Evolutionary conservation across 2,329 filamentous ascomycete species (phyloP).

Genomic region (Fusarium sterilihyphosum): DNA sequence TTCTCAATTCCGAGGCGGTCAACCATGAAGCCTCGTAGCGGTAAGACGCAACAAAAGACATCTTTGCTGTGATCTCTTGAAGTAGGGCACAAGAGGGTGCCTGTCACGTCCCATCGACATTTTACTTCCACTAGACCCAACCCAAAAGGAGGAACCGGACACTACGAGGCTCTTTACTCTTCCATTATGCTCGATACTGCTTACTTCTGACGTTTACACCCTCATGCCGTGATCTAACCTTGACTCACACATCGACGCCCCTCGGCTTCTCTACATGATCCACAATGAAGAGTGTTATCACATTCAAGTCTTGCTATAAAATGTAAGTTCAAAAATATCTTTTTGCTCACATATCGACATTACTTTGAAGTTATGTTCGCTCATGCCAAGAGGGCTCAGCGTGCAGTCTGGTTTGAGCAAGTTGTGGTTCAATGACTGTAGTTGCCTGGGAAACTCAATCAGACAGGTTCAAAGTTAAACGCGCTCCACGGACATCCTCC

Average conservation of each 20-base stretch:
- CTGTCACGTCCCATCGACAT: neutral
- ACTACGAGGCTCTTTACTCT: accelerated
- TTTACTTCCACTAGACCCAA: neutral
- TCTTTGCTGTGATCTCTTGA: neutral
- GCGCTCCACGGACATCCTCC: accelerated
- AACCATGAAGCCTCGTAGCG: accelerated
- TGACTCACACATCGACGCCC: no score
- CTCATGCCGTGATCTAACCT: no score
- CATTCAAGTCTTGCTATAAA: no score
- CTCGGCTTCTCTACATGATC: neutral
- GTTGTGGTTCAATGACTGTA: neutral
- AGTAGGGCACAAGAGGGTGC: neutral
- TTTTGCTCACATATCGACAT: neutral
- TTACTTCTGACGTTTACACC: neutral
- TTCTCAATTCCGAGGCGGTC: no score
- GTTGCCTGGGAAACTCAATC: neutral
- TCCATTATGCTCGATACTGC: accelerated
- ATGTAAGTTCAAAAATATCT: no score
- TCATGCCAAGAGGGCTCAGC: neutral
- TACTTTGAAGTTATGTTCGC: neutral
- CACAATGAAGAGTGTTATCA: neutral
- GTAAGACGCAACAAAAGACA: neutral
- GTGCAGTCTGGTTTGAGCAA: neutral
- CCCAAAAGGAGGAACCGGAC: accelerated
- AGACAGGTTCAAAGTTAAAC: neutral